A percentile compares a stretch with the other conserved stretches of the same genome.
These are phyloP conservation scores for Notholithocarpus densiflorus DNA, from an alignment of 306 rosid genomes.

Conservation along the genomic window DNA sequence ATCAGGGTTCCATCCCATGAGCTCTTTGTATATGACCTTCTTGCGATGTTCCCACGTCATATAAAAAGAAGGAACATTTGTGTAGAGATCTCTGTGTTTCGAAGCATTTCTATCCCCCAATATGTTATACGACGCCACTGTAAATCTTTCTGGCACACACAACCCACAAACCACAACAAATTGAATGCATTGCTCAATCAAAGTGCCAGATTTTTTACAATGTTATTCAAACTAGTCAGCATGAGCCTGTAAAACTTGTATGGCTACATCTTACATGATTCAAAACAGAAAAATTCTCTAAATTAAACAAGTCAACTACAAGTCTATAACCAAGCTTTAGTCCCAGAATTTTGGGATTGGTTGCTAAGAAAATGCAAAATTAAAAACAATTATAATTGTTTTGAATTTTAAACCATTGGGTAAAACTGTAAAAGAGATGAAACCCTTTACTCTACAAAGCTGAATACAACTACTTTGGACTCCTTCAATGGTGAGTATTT, in stretches of 20 bases:
- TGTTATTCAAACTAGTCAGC: background rate
- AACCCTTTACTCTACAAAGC: no score
- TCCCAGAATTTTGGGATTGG: background rate
- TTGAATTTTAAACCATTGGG: no score
- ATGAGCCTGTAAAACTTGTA: no score
- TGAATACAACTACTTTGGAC: no score
- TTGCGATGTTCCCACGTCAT: conserved; percentile 62
- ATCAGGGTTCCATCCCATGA: conserved; percentile 60
- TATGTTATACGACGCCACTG: conserved; percentile 74
- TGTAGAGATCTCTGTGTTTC: conserved; percentile 57
- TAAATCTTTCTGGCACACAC: conserved; percentile 51
- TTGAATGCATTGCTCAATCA: background rate
- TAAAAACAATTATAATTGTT: background rate
- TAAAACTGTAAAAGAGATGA: no score
- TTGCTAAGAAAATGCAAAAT: background rate
- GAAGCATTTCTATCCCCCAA: conserved; percentile 67
- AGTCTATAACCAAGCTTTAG: background rate
- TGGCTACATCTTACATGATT: no score
- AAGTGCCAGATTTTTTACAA: background rate
- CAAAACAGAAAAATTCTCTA: background rate
- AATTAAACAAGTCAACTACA: background rate
- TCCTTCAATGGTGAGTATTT: no score
- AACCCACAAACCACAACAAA: conserved; percentile 3
- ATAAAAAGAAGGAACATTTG: conserved; percentile 59
- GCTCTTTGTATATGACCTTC: conserved; percentile 60